Base-by-base conservation (phyloP, 331 rosid genomes). In the Arachis monticola region DNA sequence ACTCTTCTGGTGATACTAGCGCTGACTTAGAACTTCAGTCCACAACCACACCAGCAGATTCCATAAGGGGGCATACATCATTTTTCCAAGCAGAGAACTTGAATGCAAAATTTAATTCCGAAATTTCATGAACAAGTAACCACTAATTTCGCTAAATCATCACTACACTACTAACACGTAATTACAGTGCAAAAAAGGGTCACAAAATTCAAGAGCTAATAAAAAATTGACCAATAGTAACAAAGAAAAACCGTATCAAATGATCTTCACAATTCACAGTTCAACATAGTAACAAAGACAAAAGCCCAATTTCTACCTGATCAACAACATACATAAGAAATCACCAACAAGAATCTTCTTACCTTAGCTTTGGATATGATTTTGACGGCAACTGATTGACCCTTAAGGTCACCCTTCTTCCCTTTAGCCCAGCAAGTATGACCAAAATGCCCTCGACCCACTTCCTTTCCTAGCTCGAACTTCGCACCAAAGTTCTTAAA, bases 361-460 rank as follows among this genome's bases (percentile, higher is more conserved):
- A 91, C 99, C 97, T 92, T 94, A 44, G 93, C 88, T 85, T 94
- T 94, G 63, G 97, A 85, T 6, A 94, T 88, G 87, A 94, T 94
- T 88, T 94, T 94, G 38, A 94, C 99, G 67, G 99, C 99, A 1
- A 94, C 95, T 1, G 96, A 67, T 63, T 86, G 88, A 4, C 97
- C 99, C 50, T 88, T 94, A 58, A 92, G 96, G 72, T 90, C 91
- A 48, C 97, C 99, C 67, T 86, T 94, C 84, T 85, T 92, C 40
- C 90, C 92, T 64, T 86, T 92, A 4, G 99, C 99, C 92, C 87
- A 82, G 66, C 97, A 94, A 67, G 99, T 94, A 61, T 94, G 96
- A 77, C 99, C 99, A 48, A 94, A 94, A 92, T 94, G 99, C 41
- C 99, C 99, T 69, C 99, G 91, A 46, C 99, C 99, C 31, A 92